Conservation (phyloP, 192 early-diverging fungal genomes). For the Chytriomyces sp. region DNA sequence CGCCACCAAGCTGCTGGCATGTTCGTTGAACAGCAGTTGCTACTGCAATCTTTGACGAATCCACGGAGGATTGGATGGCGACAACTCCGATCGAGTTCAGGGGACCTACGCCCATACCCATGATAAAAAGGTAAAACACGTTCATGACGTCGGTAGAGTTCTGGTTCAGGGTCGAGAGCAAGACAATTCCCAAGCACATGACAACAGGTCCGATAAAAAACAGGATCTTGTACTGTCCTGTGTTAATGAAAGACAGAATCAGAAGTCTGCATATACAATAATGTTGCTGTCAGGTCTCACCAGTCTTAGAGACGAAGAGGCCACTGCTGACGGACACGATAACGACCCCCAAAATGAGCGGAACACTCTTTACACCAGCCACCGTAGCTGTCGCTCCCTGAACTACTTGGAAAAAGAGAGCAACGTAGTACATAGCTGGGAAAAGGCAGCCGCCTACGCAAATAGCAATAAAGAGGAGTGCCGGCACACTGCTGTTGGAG, state of each 20-base stretch:
- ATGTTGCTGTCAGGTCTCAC: slow-evolving; percentile 32
- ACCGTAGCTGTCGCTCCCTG: slow-evolving; percentile 68
- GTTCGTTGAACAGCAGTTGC: slow-evolving; percentile 30
- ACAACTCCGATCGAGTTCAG: slow-evolving; percentile 28
- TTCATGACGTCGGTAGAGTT: slow-evolving; percentile 12
- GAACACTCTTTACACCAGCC: slow-evolving; percentile 71
- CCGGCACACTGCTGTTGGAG: slow-evolving; percentile 40
- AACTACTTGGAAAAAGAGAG: slow-evolving; percentile 81
- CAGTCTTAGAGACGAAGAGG: slow-evolving; percentile 19
- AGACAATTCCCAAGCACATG: slow-evolving; percentile 21
- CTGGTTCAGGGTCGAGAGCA: slow-evolving; percentile 29
- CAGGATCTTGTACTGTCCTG: slow-evolving; percentile 32
- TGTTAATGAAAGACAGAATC: slow-evolving; percentile 4
- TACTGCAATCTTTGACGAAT: slow-evolving; percentile 30
- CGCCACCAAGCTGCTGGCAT: slow-evolving; percentile 35
- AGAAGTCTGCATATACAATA: slow-evolving; percentile 42
- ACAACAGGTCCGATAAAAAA: slow-evolving; percentile 35
- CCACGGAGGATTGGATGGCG: slow-evolving; percentile 34
- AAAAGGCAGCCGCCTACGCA: slow-evolving; percentile 37
- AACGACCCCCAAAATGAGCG: slow-evolving; percentile 71
- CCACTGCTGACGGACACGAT: slow-evolving; percentile 57
- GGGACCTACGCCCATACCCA: slow-evolving; percentile 34
- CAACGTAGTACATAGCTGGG: slow-evolving; percentile 67
- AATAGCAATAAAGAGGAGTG: slow-evolving; percentile 27
- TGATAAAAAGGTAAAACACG: slow-evolving; percentile 32